Evolutionary conservation across 1,284 basidiomycete species (phyloP).

Genomic region (Ceratobasidium sp.): DNA sequence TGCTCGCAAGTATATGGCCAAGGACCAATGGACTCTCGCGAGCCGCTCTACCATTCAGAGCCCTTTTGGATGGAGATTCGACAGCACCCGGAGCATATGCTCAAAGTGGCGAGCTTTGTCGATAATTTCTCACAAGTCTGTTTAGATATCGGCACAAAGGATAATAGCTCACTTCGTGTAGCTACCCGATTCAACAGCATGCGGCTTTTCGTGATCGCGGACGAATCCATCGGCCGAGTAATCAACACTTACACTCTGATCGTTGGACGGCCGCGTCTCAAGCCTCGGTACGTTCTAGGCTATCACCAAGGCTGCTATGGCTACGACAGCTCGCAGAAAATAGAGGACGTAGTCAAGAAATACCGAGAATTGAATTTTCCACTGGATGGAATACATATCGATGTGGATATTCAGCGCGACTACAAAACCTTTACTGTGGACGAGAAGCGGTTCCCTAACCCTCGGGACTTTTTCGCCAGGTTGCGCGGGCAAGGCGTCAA

Average conservation of each 20-base stretch:
- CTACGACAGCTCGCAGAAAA: conserved; percentile 21
- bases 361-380: conserved; percentile 18
- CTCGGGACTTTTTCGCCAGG: not conserved
- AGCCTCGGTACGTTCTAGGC: conserved; percentile 39
- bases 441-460: conserved; percentile 11
- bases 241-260: conserved; percentile 37
- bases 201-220: conserved; percentile 25
- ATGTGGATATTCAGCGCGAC: conserved; percentile 36
- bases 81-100: conserved; percentile 15
- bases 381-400: conserved; percentile 37
- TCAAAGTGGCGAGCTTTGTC: conserved; percentile 36
- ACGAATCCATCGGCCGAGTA: conserved; percentile 7
- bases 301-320: conserved; percentile 40
- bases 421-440: conserved; percentile 39
- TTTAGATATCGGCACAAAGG: conserved; percentile 33
- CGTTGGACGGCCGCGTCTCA: conserved; percentile 37
- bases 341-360: conserved; percentile 13
- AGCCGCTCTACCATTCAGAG: conserved; percentile 39
- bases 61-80: conserved; percentile 37
- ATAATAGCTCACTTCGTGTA: conserved; percentile 25
- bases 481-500: conserved; percentile 25
- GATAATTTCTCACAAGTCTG: conserved; percentile 39
- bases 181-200: conserved; percentile 35
- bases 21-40: conserved; percentile 36
- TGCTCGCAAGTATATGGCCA: conserved; percentile 31